phyloP scores from a whole-genome alignment of 306 rosid genomes.

The Parietaria judaica region DNA sequence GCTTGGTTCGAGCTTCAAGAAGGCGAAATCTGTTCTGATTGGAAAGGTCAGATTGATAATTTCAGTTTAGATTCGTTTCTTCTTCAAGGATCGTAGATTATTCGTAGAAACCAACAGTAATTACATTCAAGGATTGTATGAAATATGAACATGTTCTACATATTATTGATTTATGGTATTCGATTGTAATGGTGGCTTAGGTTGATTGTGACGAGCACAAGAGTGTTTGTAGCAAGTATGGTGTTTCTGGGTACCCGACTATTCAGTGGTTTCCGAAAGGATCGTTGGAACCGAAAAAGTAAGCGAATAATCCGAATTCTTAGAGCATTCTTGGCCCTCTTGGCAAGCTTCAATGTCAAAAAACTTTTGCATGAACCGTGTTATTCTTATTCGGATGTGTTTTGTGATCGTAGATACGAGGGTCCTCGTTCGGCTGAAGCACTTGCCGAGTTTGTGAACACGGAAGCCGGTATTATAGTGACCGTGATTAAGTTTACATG shows the following conservation, averaged over 20 bases:
- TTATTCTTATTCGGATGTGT: not conserved
- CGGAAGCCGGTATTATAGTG: slow-evolving; percentile 48
- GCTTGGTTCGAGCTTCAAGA: slow-evolving; percentile 58
- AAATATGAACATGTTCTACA: too few species aligned
- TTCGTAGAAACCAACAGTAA: too few species aligned
- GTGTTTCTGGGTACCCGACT: slow-evolving; percentile 78
- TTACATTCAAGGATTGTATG: too few species aligned
- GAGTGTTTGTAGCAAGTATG: slow-evolving; percentile 61
- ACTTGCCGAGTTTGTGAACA: slow-evolving; percentile 63
- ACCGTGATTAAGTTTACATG: too few species aligned
- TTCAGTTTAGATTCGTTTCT: not conserved
- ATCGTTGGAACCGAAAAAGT: slow-evolving; percentile 75
- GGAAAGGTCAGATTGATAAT: slow-evolving; percentile 46
- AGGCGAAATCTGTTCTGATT: slow-evolving; percentile 51
- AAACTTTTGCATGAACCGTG: not conserved
- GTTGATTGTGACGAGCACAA: slow-evolving; percentile 83
- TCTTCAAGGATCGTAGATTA: too few species aligned
- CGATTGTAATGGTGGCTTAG: slow-evolving; percentile 12
- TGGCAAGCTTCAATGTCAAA: slow-evolving; percentile 26
- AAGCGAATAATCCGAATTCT: slow-evolving; percentile 15
- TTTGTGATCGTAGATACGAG: slow-evolving; percentile 38
- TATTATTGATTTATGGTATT: not conserved
- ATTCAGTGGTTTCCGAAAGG: slow-evolving; percentile 80
- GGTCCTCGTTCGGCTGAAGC: slow-evolving; percentile 72
- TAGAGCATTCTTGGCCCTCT: slow-evolving; percentile 29